Evolutionary conservation across 495 filamentous ascomycete genomes (phyloP).

Genomic region (Xylaria scruposa): DNA sequence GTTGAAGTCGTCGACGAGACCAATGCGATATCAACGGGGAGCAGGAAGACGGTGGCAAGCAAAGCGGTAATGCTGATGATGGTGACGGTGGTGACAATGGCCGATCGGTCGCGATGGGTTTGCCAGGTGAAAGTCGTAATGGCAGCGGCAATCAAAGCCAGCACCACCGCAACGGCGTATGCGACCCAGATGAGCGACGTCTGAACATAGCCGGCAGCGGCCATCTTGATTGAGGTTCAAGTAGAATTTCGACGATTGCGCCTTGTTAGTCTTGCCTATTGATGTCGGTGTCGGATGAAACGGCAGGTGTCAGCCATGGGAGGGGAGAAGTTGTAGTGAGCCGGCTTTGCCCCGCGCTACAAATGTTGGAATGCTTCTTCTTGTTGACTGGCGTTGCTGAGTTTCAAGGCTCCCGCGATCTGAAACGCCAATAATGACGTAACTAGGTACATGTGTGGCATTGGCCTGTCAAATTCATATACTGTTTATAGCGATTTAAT

Average conservation of each 20-base stretch:
- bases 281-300: not conserved
- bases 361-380: constrained; percentile 13
- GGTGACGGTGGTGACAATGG: constrained; percentile 77
- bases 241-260: not conserved
- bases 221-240: constrained; percentile 58
- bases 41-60: constrained; percentile 88
- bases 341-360: constrained; percentile 7
- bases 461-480: not conserved
- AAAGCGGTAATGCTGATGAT: constrained; percentile 85
- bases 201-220: constrained; percentile 68
- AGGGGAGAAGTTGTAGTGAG: not conserved
- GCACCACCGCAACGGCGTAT: constrained; percentile 78
- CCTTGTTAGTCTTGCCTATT: not conserved
- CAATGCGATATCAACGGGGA: constrained; percentile 94
- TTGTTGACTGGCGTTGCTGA: constrained; percentile 18
- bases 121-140: constrained; percentile 90
- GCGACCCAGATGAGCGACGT: constrained; percentile 89
- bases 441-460: not conserved
- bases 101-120: constrained; percentile 81
- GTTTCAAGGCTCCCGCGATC: not conserved
- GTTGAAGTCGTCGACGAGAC: constrained; percentile 85
- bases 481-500: not conserved
- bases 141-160: constrained; percentile 73
- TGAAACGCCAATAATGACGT: constrained; percentile 24
- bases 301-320: not conserved